These are phyloP conservation scores for Phytophthora pini DNA, from an alignment of 352 stramenopile genomes.

Conservation along the genomic window DNA sequence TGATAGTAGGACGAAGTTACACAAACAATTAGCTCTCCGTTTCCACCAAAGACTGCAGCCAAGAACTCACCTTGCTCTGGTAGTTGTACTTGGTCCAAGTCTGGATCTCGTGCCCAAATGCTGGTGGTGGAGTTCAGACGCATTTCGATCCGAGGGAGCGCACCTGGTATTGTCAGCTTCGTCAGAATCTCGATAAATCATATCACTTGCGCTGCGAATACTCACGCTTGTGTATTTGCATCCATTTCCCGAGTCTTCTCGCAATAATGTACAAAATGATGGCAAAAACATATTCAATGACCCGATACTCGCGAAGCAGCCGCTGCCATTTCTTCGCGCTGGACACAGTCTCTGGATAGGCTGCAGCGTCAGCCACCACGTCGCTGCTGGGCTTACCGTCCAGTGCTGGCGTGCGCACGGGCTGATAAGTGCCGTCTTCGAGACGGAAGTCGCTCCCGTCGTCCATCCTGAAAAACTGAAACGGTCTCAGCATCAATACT, in stretches of 20 bases:
- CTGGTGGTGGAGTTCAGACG: constrained; percentile 44
- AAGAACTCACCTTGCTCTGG: constrained; percentile 45
- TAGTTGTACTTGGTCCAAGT: constrained; percentile 51
- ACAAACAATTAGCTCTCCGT: neutral
- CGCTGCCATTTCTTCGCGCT: constrained; percentile 24
- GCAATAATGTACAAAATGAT: constrained; percentile 37
- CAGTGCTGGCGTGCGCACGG: constrained; percentile 14
- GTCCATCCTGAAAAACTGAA: too few relatives aligned
- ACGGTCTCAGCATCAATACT: neutral
- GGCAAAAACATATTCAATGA: constrained; percentile 37
- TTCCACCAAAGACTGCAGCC: neutral
- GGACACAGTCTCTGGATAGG: neutral
- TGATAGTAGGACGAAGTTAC: constrained; percentile 7
- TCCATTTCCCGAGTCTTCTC: constrained; percentile 27
- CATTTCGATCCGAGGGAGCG: constrained; percentile 55
- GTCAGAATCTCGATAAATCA: neutral
- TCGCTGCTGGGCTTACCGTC: constrained; percentile 17
- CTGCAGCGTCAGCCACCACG: neutral
- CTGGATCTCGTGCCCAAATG: constrained; percentile 58
- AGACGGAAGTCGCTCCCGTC: constrained; percentile 4
- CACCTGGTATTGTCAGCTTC: constrained; percentile 27
- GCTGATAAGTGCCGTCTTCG: constrained; percentile 19
- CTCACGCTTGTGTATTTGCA: constrained; percentile 33
- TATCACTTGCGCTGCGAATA: neutral
- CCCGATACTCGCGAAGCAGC: constrained; percentile 26